Evolutionary conservation across 768 basidiomycete genomes (phyloP), one percentile per base, ranked within the genome.

Genomic region (Calocybe gangraenosa): DNA sequence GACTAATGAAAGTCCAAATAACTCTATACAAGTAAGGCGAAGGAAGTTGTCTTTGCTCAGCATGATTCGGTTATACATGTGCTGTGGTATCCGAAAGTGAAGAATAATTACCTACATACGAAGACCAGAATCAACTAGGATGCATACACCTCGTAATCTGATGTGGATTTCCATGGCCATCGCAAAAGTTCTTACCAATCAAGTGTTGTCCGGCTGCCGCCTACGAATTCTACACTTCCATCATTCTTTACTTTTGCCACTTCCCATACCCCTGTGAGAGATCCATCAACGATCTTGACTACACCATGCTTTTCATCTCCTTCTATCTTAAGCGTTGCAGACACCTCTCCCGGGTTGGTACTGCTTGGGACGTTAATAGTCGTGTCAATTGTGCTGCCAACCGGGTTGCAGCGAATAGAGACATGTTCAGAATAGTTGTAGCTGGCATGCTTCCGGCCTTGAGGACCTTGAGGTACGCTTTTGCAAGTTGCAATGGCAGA

Each of bases 401-500:
- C 42, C 8, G 50, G 17, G 21, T 61, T 61, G 25, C 58, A 35
- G 25, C 56, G 25, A n/a, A 61, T 33, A 2, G 46, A 52, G 15
- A 56, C 35, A 15, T 57, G 51, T 14, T 46, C 37, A 15, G 60
- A 47, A 43, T 59, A 61, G 22, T 61, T 58, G 28, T 58, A 61
- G 15, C 46, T 50, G 21, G 51, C 47, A 11, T 44, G 41, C 19
- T 50, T 51, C 23, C 54, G 49, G 10, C 20, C 46, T 23, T 37
- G 19, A 4, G 33, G 2, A 39, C 49, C 48, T 15, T 19, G 15
- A 3, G 19, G 22, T n/a, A n/a, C n/a, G n/a, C n/a, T n/a, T n/a
- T n/a, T n/a, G n/a, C n/a, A 50, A 19, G 57, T 41, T 3, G 57
- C 61, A 17, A 66, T 47, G 1, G 58, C 65, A 17, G 54, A 37